Evolutionary conservation across 208 protist genomes (phyloP).

Genomic region (Entamoeba invadens): DNA sequence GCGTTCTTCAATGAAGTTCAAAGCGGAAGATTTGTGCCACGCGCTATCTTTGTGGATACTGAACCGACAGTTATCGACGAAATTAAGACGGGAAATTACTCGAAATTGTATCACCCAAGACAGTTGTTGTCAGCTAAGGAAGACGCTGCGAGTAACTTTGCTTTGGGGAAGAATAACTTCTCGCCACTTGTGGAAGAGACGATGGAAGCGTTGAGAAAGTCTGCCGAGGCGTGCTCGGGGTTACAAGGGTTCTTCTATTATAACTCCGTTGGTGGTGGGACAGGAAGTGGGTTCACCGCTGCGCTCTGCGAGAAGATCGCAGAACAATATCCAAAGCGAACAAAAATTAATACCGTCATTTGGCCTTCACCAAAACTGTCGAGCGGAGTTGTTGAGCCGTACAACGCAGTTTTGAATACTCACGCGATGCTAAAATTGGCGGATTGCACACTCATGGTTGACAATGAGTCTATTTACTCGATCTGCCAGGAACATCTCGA

Average conservation of each 20-base stretch:
- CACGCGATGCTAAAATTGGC: slow-evolving; percentile 48
- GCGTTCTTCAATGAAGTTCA: slow-evolving; percentile 72
- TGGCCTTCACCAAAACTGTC: slow-evolving; percentile 50
- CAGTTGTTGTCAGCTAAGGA: slow-evolving; percentile 53
- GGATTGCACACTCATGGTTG: slow-evolving; percentile 39
- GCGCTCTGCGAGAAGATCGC: slow-evolving; percentile 82
- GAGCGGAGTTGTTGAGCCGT: slow-evolving; percentile 51
- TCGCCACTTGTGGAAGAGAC: slow-evolving; percentile 78
- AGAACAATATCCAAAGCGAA: slow-evolving; percentile 81
- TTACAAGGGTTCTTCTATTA: slow-evolving; percentile 94
- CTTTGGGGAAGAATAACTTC: slow-evolving; percentile 86
- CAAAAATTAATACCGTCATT: slow-evolving; percentile 44
- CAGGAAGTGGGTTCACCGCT: slow-evolving; percentile 82
- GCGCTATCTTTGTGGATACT: slow-evolving; percentile 39
- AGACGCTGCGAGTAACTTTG: slow-evolving; percentile 49
- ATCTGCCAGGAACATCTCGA: slow-evolving; percentile 39
- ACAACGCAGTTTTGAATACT: slow-evolving; percentile 46
- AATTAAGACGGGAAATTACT: slow-evolving; percentile 30
- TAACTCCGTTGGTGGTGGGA: slow-evolving; percentile 90
- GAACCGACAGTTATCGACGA: slow-evolving; percentile 55
- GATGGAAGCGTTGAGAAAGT: slow-evolving; percentile 78
- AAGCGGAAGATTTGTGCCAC: slow-evolving; percentile 44
- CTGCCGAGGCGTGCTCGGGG: slow-evolving; percentile 81
- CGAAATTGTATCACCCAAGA: slow-evolving; percentile 48
- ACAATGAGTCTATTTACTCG: slow-evolving; percentile 51